These are phyloP conservation scores for Venturia oleaginea DNA, from an alignment of 2,329 filamentous ascomycete genomes.

Conservation along the genomic window DNA sequence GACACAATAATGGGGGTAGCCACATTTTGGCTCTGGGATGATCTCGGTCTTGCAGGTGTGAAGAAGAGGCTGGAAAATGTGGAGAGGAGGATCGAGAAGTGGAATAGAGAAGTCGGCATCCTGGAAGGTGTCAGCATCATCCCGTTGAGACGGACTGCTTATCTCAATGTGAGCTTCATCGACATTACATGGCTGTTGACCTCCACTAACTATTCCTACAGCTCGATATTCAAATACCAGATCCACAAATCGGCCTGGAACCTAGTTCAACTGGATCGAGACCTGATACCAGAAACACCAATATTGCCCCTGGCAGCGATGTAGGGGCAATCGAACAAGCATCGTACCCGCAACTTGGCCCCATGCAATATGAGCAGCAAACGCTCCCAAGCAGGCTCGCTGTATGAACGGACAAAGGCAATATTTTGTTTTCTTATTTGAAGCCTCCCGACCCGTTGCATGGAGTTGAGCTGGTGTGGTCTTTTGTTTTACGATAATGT, in stretches of 20 bases:
- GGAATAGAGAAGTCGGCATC: conserved; percentile 62
- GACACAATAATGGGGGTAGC: conserved; percentile 71
- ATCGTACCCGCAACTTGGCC: neutral
- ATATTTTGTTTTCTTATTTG: neutral
- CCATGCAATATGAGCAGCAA: neutral
- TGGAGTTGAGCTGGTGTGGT: neutral
- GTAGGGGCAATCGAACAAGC: neutral
- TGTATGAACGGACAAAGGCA: neutral
- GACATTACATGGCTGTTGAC: conserved; percentile 5
- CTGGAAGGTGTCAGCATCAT: conserved; percentile 64
- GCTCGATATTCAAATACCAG: conserved; percentile 74
- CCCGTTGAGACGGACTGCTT: conserved; percentile 71
- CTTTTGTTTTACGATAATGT: neutral
- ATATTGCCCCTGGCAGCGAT: neutral
- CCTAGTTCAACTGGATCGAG: neutral
- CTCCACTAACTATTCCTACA: conserved; percentile 23
- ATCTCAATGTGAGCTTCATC: conserved; percentile 59
- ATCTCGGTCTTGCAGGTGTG: conserved; percentile 65
- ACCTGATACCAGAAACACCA: neutral
- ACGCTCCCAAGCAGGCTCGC: neutral
- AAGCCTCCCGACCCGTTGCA: neutral
- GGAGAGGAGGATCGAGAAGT: conserved; percentile 75
- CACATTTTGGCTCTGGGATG: conserved; percentile 94
- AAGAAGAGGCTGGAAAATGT: conserved; percentile 63
- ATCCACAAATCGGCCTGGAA: conserved; percentile 54